These are phyloP conservation scores for Plenodomus lindquistii DNA, from an alignment of 2,329 filamentous ascomycete genomes.

Conservation along the genomic window DNA sequence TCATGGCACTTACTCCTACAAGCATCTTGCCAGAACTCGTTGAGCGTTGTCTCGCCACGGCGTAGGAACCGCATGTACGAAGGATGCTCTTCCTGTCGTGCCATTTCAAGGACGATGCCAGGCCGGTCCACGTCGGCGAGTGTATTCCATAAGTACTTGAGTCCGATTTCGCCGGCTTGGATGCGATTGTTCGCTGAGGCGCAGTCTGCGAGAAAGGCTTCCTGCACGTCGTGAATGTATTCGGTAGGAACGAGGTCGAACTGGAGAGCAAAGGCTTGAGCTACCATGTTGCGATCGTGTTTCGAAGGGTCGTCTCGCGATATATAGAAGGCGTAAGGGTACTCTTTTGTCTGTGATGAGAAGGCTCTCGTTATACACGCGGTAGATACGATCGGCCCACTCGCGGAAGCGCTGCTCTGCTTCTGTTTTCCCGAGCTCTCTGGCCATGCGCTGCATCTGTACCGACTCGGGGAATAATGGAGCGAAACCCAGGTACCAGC, in stretches of 20 bases:
- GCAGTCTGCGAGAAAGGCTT: slow-evolving; percentile 33
- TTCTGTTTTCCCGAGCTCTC: slow-evolving; percentile 12
- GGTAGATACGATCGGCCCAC: slow-evolving; percentile 27
- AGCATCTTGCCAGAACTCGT: slow-evolving; percentile 52
- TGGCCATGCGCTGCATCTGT: slow-evolving; percentile 43
- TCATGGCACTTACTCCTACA: slow-evolving; percentile 54
- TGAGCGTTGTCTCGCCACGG: slow-evolving; percentile 50
- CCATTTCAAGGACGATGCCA: slow-evolving; percentile 49
- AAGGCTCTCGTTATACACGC: slow-evolving; percentile 23
- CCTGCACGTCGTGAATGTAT: slow-evolving; percentile 29
- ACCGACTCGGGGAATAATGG: too few relatives aligned
- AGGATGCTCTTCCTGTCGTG: slow-evolving; percentile 53
- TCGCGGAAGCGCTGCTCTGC: slow-evolving; percentile 16
- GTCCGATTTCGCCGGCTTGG: slow-evolving; percentile 49
- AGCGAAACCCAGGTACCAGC: too few relatives aligned
- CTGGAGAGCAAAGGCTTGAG: slow-evolving; percentile 46
- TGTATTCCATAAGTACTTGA: slow-evolving; percentile 50
- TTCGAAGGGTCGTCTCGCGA: slow-evolving; percentile 38
- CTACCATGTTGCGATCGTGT: slow-evolving; percentile 46
- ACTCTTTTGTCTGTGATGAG: slow-evolving; percentile 24
- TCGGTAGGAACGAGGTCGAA: slow-evolving; percentile 35
- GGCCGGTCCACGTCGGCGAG: slow-evolving; percentile 45
- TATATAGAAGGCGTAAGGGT: slow-evolving; percentile 48
- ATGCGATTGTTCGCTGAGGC: slow-evolving; percentile 36
- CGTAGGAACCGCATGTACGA: slow-evolving; percentile 55